These are phyloP conservation scores for Funneliformis geosporum DNA, from an alignment of 192 early-diverging fungal species.

Conservation along the genomic window DNA sequence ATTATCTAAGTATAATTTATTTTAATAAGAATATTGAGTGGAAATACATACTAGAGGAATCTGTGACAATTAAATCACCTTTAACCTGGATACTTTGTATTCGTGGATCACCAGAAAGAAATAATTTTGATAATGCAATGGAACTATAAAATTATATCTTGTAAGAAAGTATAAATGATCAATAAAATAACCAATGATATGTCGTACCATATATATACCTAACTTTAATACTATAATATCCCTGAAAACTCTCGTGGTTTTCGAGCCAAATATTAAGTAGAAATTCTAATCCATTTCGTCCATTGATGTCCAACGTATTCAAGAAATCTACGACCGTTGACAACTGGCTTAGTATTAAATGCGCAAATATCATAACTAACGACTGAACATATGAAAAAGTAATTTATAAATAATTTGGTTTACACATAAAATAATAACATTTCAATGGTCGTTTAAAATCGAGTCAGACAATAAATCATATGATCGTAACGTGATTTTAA, in stretches of 20 bases:
- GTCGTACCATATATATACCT: slow-evolving; percentile 47
- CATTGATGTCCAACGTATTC: slow-evolving; percentile 54
- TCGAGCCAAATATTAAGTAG: slow-evolving; percentile 81
- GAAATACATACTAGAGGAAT: slow-evolving; percentile 29
- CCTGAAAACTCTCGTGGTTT: slow-evolving; percentile 79
- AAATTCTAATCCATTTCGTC: slow-evolving; percentile 71
- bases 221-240: slow-evolving; percentile 82
- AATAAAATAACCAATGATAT: slow-evolving; percentile 9
- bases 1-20: neutral
- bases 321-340: slow-evolving; percentile 78
- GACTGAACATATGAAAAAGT: slow-evolving; percentile 48
- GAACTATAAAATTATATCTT: slow-evolving; percentile 48
- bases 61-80: slow-evolving; percentile 69
- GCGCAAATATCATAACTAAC: slow-evolving; percentile 83
- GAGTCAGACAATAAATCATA: neutral
- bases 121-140: slow-evolving; percentile 76
- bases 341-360: slow-evolving; percentile 71
- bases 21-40: slow-evolving; percentile 16
- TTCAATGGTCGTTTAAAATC: too few species aligned
- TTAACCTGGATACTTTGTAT: slow-evolving; percentile 68
- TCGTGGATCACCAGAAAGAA: slow-evolving; percentile 64
- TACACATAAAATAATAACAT: too few species aligned
- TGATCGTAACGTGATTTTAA: neutral
- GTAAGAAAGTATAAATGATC: neutral
- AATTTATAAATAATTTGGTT: too few species aligned